These are phyloP conservation scores for Diaporthe vexans DNA, from an alignment of 2,329 filamentous ascomycete species.

Conservation along the genomic window DNA sequence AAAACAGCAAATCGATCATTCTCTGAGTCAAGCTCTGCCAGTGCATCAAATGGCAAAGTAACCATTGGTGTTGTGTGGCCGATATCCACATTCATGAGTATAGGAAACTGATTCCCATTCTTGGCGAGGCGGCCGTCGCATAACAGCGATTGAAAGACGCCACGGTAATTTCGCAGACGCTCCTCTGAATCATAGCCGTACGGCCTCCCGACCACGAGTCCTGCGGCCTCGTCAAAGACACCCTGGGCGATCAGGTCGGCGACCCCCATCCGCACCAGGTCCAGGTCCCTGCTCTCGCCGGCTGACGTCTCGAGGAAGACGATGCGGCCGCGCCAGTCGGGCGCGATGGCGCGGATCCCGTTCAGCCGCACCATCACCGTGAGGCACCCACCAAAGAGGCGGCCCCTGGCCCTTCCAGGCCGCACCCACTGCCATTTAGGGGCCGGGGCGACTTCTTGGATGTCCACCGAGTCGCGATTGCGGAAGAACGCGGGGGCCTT, in stretches of 20 bases:
- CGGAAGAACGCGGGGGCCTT: slow-evolving; percentile 44
- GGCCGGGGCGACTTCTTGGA: slow-evolving; percentile 45
- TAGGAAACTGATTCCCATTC: slow-evolving; percentile 54
- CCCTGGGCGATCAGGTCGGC: slow-evolving; percentile 59
- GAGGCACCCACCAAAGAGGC: slow-evolving; percentile 59
- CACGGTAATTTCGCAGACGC: slow-evolving; percentile 50
- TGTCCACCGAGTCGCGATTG: slow-evolving; percentile 43
- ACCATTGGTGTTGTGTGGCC: slow-evolving; percentile 59
- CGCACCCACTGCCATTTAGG: slow-evolving; percentile 56
- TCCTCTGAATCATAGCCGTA: slow-evolving; percentile 56
- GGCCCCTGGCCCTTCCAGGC: slow-evolving; percentile 55
- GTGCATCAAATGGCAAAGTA: slow-evolving; percentile 56
- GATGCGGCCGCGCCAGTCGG: slow-evolving; percentile 55
- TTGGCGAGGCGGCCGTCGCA: slow-evolving; percentile 48
- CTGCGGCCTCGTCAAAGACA: slow-evolving; percentile 56
- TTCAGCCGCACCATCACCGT: slow-evolving; percentile 56
- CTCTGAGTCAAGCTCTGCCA: slow-evolving; percentile 52
- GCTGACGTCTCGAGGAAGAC: slow-evolving; percentile 61
- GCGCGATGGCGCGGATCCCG: slow-evolving; percentile 51
- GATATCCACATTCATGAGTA: slow-evolving; percentile 58
- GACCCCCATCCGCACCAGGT: slow-evolving; percentile 51
- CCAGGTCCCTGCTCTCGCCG: no score
- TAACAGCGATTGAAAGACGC: no score
- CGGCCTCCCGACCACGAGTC: slow-evolving; percentile 58
- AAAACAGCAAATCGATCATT: slow-evolving; percentile 30